A percentile compares a stretch with the other conserved stretches of the same genome.
Conservation (phyloP, 2,329 filamentous ascomycete species). For the Mycosphaerelloides madeirae region DNA sequence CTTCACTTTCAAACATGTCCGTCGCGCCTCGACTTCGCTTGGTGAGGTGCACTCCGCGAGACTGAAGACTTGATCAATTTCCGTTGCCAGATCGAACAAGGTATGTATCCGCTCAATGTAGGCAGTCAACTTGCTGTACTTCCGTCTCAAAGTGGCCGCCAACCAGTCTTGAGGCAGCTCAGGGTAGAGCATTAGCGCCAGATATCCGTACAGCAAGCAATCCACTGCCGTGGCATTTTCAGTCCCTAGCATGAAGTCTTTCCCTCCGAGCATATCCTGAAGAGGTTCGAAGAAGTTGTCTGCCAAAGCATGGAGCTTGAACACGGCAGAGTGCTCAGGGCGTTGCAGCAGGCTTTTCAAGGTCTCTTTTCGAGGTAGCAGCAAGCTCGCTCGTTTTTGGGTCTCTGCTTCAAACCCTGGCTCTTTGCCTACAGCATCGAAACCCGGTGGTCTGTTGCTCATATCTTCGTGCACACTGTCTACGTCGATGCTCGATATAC, state of each 20-base stretch:
- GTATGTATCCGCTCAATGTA: slow-evolving; percentile 37
- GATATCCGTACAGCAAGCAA: slow-evolving; percentile 74
- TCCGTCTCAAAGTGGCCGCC: slow-evolving; percentile 50
- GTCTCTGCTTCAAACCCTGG: slow-evolving; percentile 29
- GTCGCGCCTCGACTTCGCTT: slow-evolving; percentile 4
- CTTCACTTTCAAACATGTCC: slow-evolving; percentile 8
- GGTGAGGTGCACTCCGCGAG: slow-evolving; percentile 2
- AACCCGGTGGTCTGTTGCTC: slow-evolving; percentile 28
- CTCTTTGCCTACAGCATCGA: slow-evolving; percentile 29
- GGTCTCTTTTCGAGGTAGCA: slow-evolving; percentile 53
- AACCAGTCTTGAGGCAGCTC: slow-evolving; percentile 60
- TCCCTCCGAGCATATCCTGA: slow-evolving; percentile 54
- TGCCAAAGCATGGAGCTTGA: slow-evolving; percentile 70
- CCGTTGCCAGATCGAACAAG: slow-evolving; percentile 19
- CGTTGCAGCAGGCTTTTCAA: slow-evolving; percentile 58
- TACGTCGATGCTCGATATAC: slow-evolving; percentile 44
- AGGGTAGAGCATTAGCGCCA: slow-evolving; percentile 66
- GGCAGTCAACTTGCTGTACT: slow-evolving; percentile 37
- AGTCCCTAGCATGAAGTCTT: slow-evolving; percentile 52
- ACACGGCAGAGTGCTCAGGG: slow-evolving; percentile 66
- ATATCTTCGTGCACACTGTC: slow-evolving; percentile 38
- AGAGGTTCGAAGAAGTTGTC: slow-evolving; percentile 68
- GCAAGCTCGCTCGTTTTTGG: slow-evolving; percentile 44
- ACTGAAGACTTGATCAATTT: slow-evolving; percentile 21
- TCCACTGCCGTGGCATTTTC: slow-evolving; percentile 62